Base-by-base conservation (phyloP, 2,329 filamentous ascomycete genomes). In the Rhynchosporium secalis region DNA sequence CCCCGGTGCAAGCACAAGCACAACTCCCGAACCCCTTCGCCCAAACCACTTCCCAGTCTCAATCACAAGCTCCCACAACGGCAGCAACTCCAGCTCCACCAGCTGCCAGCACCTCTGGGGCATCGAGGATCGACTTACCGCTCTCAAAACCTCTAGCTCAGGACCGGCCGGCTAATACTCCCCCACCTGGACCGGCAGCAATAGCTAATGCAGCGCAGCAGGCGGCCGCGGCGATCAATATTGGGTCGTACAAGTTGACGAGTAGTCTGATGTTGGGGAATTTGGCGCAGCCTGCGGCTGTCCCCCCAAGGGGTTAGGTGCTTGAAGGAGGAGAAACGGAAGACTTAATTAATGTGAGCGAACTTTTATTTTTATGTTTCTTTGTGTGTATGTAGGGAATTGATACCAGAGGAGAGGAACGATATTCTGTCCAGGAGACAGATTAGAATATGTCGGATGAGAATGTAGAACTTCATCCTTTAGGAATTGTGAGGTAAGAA, bases 231-330 rank as follows among this genome's bases (percentile, higher is more conserved):
- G 52, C 56, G 10, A 69, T 73, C 38, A 63, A 74, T 56, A 73
- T 74, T 57, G 66, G 60, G 41, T 70, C 69, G 4, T 71, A 73
- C 62, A 67, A 66, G 6, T 65, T 74, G 31, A 59, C 65, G 9
- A 73, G 70, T 51, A 68, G 61, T 57, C 60, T 74, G 29, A 52
- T 68, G 20, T 62, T 74, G 12, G 72, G 72, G 9, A 71, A 62
- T 51, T 65, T 74, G 48, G 71, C 71, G 10, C 60, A 52, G 36
- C 56, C 68, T 10, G 67, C 67, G n/a, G 8, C 4, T n/a, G 36
- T 31, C 4, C 43, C 47, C 4, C 43, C 47, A 13, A 46, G 54
- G 55, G 55, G 31, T 29, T 58, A 58, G 47, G 54, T n/a, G 1
- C 26, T 15, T n/a, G n/a, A 12, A 15, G 15, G 13, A 13, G 38